A percentile compares a stretch with the other conserved stretches of the same genome.
Evolutionary conservation across 306 rosid genomes (phyloP).

Genomic region (Cucurbita argyrosperma): DNA sequence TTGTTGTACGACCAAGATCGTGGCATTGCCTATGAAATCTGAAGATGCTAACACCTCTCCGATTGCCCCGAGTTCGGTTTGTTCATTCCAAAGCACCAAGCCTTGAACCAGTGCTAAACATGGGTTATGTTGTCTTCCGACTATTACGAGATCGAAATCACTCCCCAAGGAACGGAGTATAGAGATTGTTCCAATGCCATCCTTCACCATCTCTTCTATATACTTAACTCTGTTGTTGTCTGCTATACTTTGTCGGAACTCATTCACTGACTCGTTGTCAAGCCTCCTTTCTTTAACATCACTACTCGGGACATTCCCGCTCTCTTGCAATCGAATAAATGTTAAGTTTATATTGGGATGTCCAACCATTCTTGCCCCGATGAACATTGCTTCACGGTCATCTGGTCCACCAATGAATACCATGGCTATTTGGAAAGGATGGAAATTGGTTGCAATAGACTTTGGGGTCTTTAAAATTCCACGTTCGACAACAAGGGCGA

Average conservation of each 20-base stretch:
- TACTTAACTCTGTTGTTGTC: conserved; percentile 11
- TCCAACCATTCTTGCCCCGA: neutral
- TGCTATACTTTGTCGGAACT: conserved; percentile 11
- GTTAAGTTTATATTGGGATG: neutral
- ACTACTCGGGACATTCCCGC: neutral
- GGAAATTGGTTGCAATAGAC: neutral
- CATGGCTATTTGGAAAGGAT: neutral
- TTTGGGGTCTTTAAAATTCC: neutral
- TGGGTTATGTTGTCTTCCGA: conserved; percentile 15
- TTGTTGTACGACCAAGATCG: conserved; percentile 23
- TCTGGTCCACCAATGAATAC: neutral
- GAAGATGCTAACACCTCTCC: conserved; percentile 14
- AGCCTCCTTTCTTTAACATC: neutral
- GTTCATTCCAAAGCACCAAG: conserved; percentile 7
- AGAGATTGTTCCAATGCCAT: conserved; percentile 16
- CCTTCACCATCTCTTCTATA: conserved; percentile 20
- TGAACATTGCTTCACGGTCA: neutral
- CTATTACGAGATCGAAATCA: conserved; percentile 16
- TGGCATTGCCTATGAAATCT: conserved; percentile 11
- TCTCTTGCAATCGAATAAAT: neutral
- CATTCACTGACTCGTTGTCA: conserved; percentile 10
- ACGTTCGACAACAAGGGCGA: neutral
- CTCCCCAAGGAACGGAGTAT: conserved; percentile 13
- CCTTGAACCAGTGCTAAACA: conserved; percentile 1
- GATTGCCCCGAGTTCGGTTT: conserved; percentile 11